Evolutionary conservation across 257 asterid species (phyloP).

Genomic region (Thymus quinquecostatus): DNA sequence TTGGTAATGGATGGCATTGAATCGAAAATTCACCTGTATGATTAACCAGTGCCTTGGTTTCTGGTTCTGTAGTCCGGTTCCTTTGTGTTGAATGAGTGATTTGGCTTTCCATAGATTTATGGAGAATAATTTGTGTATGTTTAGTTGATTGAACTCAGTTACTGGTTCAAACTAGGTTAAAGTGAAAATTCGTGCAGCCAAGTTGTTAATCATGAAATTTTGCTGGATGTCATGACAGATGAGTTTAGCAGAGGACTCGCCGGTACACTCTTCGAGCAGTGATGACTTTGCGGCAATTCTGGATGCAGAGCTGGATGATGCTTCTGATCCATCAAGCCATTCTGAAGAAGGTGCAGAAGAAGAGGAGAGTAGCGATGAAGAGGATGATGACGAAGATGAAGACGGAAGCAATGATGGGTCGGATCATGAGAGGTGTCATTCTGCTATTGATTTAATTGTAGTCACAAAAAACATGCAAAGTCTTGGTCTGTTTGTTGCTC

Average conservation of each 20-base stretch:
- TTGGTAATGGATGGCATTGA: too few species aligned
- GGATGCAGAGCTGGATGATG: conserved; percentile 67
- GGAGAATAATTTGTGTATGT: too few species aligned
- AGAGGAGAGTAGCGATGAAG: conserved; percentile 40
- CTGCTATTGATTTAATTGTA: conserved; percentile 13
- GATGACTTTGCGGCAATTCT: conserved; percentile 80
- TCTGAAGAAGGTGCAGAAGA: conserved; percentile 42
- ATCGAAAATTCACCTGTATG: too few species aligned
- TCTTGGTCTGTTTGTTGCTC: too few species aligned
- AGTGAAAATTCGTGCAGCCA: not conserved
- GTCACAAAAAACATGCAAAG: conserved; percentile 3
- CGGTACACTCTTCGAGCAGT: conserved; percentile 78
- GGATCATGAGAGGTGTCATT: conserved; percentile 46
- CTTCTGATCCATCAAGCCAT: conserved; percentile 59
- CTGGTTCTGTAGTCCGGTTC: too few species aligned
- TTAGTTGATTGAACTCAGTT: not conserved
- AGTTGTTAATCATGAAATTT: conserved; percentile 8
- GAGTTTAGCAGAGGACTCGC: conserved; percentile 82
- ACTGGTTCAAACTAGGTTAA: not conserved
- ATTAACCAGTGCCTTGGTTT: too few species aligned
- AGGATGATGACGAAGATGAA: conserved; percentile 21
- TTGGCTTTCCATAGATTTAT: too few species aligned
- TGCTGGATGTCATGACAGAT: conserved; percentile 49
- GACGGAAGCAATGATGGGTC: conserved; percentile 28
- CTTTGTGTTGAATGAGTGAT: too few species aligned